phyloP scores from a whole-genome alignment of 169 alveolate species.

The Cryptosporidium felis region DNA sequence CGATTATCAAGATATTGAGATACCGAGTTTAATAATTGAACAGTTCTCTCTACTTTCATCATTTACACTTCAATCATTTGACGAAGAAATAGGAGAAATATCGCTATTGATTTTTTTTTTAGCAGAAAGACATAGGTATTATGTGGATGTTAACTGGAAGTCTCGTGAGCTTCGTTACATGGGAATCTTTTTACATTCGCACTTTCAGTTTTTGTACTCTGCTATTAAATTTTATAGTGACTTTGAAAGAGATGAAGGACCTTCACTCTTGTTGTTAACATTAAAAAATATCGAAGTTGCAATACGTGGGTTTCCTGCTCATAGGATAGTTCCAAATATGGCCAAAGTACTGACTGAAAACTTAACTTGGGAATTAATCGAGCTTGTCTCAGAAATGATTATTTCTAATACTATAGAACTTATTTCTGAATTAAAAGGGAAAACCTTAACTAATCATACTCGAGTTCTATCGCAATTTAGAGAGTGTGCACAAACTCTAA shows the following conservation, averaged over 20 bases:
- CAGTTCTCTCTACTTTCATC: conserved; percentile 57
- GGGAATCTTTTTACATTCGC: conserved; percentile 72
- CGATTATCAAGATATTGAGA: conserved; percentile 38
- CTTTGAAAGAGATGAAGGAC: conserved; percentile 30
- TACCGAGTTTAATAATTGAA: conserved; percentile 27
- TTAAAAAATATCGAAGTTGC: conserved; percentile 56
- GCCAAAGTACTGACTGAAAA: conserved; percentile 20
- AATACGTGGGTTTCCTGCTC: conserved; percentile 54
- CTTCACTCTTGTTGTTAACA: conserved; percentile 30
- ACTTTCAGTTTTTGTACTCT: conserved; percentile 44
- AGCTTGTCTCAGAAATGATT: neutral
- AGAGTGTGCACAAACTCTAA: conserved; percentile 12
- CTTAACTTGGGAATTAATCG: conserved; percentile 41
- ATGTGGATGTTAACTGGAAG: conserved; percentile 77
- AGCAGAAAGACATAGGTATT: conserved; percentile 76
- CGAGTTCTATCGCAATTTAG: neutral
- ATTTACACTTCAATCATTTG: conserved; percentile 70
- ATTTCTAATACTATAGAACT: conserved; percentile 40
- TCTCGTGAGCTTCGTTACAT: conserved; percentile 70
- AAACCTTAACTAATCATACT: neutral
- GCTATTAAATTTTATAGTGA: conserved; percentile 27
- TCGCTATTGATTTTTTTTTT: conserved; percentile 74
- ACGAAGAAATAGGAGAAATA: conserved; percentile 76
- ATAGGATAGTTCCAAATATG: conserved; percentile 59
- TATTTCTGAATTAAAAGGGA: conserved; percentile 5